These are phyloP conservation scores for Alloteropsis angusta DNA, from an alignment of 202 grass and related monocot genomes.

Conservation along the genomic window DNA sequence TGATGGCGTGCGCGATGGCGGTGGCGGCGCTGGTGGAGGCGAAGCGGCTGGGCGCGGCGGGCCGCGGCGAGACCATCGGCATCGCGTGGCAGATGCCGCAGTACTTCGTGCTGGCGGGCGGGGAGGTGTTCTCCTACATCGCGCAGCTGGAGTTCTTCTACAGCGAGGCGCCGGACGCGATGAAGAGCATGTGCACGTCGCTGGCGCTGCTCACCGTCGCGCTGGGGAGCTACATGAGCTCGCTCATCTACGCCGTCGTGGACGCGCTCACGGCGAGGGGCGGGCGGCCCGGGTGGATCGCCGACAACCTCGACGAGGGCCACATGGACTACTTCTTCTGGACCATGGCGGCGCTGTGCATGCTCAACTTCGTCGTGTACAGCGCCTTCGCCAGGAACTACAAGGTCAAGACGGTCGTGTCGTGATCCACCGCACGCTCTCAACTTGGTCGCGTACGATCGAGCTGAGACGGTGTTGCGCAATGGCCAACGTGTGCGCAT, in stretches of 20 bases:
- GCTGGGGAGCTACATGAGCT: conserved; percentile 70
- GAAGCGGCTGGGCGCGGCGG: conserved; percentile 29
- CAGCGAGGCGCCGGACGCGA: conserved; percentile 46
- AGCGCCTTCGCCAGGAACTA: conserved; percentile 56
- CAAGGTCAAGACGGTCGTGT: conserved; percentile 53
- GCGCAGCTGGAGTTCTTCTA: conserved; percentile 85
- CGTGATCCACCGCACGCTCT: not conserved
- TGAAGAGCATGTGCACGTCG: conserved; percentile 66
- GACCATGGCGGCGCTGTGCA: conserved; percentile 40
- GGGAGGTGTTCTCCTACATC: conserved; percentile 57
- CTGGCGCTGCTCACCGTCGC: conserved; percentile 57
- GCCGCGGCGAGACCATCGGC: conserved; percentile 6
- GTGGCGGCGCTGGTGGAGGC: conserved; percentile 46
- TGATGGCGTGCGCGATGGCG: conserved; percentile 49
- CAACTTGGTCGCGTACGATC: no score
- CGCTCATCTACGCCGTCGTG: conserved; percentile 48
- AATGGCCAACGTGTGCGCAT: not conserved
- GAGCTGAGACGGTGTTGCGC: not conserved
- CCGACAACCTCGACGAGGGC: conserved; percentile 56
- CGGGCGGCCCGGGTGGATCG: conserved; percentile 43
- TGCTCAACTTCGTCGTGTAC: conserved; percentile 70
- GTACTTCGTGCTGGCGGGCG: conserved; percentile 52
- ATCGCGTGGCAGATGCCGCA: conserved; percentile 64
- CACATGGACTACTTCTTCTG: conserved; percentile 88
- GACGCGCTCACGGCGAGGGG: conserved; percentile 23